phyloP scores from a whole-genome alignment of 495 filamentous ascomycete species.

The Podospora pseudocomata region DNA sequence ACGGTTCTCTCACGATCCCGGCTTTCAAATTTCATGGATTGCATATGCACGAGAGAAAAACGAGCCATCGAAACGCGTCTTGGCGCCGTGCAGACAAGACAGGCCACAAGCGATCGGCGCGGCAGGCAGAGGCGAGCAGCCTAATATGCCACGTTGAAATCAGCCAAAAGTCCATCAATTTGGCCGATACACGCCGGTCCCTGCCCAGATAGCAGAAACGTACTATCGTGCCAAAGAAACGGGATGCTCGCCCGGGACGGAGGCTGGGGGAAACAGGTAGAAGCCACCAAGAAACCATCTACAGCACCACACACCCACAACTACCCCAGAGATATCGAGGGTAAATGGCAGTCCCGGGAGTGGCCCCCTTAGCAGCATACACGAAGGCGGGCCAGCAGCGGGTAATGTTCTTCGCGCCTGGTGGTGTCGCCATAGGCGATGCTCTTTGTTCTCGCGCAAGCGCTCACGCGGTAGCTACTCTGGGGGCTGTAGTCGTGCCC shows the following conservation, averaged over 20 bases:
- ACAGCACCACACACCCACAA: background rate
- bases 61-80: conserved; percentile 20
- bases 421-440: conserved; percentile 4
- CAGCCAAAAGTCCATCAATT: conserved; percentile 36
- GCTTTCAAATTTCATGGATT: conserved; percentile 15
- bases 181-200: conserved; percentile 22
- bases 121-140: conserved; percentile 24
- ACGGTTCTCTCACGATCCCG: conserved; percentile 10
- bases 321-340: conserved; percentile 15
- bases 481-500: background rate
- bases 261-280: conserved; percentile 8
- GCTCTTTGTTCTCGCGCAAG: background rate
- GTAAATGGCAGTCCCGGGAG: conserved; percentile 28
- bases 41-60: conserved; percentile 31
- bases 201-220: conserved; percentile 7
- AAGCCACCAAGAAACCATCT: background rate
- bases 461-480: background rate
- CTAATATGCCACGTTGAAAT: conserved; percentile 38
- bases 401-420: conserved; percentile 21
- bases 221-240: conserved; percentile 15
- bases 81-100: conserved; percentile 15
- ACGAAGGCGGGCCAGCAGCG: conserved; percentile 27
- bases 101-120: conserved; percentile 16
- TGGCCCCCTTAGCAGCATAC: conserved; percentile 16
- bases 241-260: conserved; percentile 6